These are phyloP conservation scores for Penicillium griseofulvum DNA, from an alignment of 2,329 filamentous ascomycete genomes.

Conservation along the genomic window DNA sequence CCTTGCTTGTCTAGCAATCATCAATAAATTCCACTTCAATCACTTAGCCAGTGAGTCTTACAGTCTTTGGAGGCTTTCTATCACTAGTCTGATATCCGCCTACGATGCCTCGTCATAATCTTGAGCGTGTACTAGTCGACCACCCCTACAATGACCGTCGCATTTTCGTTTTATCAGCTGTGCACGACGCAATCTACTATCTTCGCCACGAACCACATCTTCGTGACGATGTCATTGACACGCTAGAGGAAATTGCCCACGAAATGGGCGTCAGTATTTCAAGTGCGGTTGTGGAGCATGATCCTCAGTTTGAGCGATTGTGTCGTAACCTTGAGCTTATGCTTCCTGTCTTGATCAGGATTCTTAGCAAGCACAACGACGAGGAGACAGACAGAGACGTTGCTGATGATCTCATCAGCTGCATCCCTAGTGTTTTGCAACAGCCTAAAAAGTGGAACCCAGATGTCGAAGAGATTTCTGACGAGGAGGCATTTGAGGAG, in stretches of 20 bases:
- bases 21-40: not conserved
- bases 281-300: not conserved
- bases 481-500: not conserved
- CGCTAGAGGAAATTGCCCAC: not conserved
- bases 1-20: not conserved
- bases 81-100: not conserved
- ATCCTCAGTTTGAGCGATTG: not conserved
- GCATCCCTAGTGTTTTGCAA: not conserved
- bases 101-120: not conserved
- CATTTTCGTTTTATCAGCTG: not conserved
- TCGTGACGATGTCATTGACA: not conserved
- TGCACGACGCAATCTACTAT: slow-evolving; percentile 1
- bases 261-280: not conserved
- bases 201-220: slow-evolving; percentile 1
- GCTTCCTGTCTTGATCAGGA: not conserved
- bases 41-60: not conserved
- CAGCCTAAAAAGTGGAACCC: not conserved
- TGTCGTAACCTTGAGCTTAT: not conserved
- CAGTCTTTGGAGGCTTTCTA: not conserved
- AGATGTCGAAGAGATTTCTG: not conserved
- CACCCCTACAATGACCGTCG: not conserved
- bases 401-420: slow-evolving; percentile 2
- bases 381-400: not conserved
- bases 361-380: not conserved
- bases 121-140: not conserved